Conservation (phyloP, 2,329 filamentous ascomycete genomes). For the Tolypocladium pustulatum region DNA sequence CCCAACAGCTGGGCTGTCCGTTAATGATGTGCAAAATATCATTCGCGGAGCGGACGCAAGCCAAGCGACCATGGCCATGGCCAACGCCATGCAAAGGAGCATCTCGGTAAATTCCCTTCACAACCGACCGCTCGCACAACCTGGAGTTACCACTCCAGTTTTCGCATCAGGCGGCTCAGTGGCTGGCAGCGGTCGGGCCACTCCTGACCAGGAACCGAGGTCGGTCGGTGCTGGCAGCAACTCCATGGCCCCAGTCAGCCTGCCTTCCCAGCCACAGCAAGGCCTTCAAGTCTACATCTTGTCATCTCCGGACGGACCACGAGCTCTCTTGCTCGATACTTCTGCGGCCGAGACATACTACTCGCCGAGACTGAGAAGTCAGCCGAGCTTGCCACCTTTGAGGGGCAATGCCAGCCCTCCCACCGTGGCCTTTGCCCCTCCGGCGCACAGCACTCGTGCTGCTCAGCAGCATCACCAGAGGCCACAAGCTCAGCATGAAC, state of each 20-base stretch:
- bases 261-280: constrained; percentile 14
- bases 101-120: constrained; percentile 34
- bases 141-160: constrained; percentile 32
- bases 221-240: constrained; percentile 18
- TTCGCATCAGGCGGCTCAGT: constrained; percentile 24
- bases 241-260: constrained; percentile 13
- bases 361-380: constrained; percentile 27
- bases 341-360: constrained; percentile 38
- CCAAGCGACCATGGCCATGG: constrained; percentile 35
- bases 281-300: constrained; percentile 48
- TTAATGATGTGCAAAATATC: constrained; percentile 34
- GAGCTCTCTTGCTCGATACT: constrained; percentile 45
- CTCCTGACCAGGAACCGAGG: constrained; percentile 30
- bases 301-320: constrained; percentile 48
- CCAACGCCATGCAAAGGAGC: constrained; percentile 41
- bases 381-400: constrained; percentile 16
- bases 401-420: constrained; percentile 9
- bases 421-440: constrained; percentile 2
- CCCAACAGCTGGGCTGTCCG: constrained; percentile 22
- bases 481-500: constrained; percentile 5
- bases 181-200: constrained; percentile 34
- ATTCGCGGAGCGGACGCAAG: constrained; percentile 33
- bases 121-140: constrained; percentile 20
- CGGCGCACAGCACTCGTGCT: constrained; percentile 1
- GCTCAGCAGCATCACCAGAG: constrained; percentile 9